These are phyloP conservation scores for Aspergillus sclerotioniger DNA, from an alignment of 495 filamentous ascomycete species.

Conservation along the genomic window DNA sequence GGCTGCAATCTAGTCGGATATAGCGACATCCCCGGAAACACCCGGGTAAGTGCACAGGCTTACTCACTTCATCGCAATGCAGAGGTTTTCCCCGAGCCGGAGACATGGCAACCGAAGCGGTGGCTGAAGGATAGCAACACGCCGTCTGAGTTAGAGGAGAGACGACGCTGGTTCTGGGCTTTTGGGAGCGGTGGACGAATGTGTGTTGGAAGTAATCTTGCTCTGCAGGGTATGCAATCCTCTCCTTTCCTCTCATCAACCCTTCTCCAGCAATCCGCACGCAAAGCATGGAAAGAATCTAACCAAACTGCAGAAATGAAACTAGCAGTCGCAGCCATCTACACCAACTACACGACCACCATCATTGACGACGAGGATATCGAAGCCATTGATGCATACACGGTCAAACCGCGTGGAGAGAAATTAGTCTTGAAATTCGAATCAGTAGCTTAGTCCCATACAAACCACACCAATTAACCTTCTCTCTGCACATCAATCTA, in stretches of 20 bases:
- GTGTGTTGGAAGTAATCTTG: constrained; percentile 82
- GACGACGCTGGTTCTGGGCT: constrained; percentile 75
- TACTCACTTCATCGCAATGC: constrained; percentile 70
- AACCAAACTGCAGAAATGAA: constrained; percentile 42
- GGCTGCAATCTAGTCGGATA: constrained; percentile 53
- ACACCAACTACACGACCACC: constrained; percentile 63
- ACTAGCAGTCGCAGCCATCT: constrained; percentile 54
- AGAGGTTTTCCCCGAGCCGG: constrained; percentile 57
- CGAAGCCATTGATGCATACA: constrained; percentile 66
- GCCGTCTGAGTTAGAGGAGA: constrained; percentile 47
- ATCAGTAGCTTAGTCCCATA: constrained; percentile 11
- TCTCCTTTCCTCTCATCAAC: background rate
- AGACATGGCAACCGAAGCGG: constrained; percentile 59
- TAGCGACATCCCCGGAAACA: constrained; percentile 57
- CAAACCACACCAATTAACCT: background rate
- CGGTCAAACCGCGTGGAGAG: constrained; percentile 52
- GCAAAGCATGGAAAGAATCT: background rate
- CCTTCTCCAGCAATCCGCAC: background rate
- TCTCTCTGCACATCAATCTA: background rate
- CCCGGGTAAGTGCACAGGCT: constrained; percentile 67
- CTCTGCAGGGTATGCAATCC: constrained; percentile 62
- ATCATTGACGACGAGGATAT: constrained; percentile 56
- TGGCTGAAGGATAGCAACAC: constrained; percentile 52
- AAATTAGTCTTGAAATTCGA: constrained; percentile 47
- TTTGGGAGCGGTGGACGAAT: constrained; percentile 81